Conservation (phyloP, 768 basidiomycete genomes). For the Punctularia strigosozonata region DNA sequence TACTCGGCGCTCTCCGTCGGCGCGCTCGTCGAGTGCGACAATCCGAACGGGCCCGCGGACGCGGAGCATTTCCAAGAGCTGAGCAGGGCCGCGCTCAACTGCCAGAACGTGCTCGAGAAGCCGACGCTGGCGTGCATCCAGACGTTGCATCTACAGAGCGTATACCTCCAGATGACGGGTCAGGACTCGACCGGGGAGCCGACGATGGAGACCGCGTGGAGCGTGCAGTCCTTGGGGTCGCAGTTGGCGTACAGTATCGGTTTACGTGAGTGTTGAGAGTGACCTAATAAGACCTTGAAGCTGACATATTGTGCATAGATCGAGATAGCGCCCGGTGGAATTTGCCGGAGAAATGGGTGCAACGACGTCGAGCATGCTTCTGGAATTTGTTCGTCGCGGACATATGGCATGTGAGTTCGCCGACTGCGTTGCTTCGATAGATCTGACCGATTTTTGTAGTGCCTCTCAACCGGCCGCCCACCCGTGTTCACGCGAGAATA, state of each 20-base stretch:
- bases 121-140: slow-evolving; percentile 64
- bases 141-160: slow-evolving; percentile 52
- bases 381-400: slow-evolving; percentile 74
- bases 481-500: slow-evolving; percentile 56
- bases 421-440: slow-evolving; percentile 1
- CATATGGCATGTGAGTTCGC: slow-evolving; percentile 43
- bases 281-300: slow-evolving; percentile 3
- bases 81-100: slow-evolving; percentile 48
- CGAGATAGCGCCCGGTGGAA: slow-evolving; percentile 58
- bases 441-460: slow-evolving; percentile 24
- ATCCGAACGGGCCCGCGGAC: slow-evolving; percentile 20
- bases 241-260: slow-evolving; percentile 60
- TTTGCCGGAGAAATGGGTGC: slow-evolving; percentile 47
- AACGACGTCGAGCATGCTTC: slow-evolving; percentile 56
- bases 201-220: slow-evolving; percentile 67
- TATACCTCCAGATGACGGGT: slow-evolving; percentile 61
- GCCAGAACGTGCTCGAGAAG: slow-evolving; percentile 61
- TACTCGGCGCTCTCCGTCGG: slow-evolving; percentile 42
- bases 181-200: slow-evolving; percentile 46
- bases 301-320: slow-evolving; percentile 23
- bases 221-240: slow-evolving; percentile 47
- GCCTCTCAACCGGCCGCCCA: slow-evolving; percentile 59
- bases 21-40: slow-evolving; percentile 28
- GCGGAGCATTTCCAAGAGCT: slow-evolving; percentile 61
- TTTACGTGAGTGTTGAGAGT: slow-evolving; percentile 37